Percentiles rank a stretch among this genome's conserved stretches.
phyloP scores from a whole-genome alignment of 805 yeast species.

The Wickerhamomyces ciferrii region DNA sequence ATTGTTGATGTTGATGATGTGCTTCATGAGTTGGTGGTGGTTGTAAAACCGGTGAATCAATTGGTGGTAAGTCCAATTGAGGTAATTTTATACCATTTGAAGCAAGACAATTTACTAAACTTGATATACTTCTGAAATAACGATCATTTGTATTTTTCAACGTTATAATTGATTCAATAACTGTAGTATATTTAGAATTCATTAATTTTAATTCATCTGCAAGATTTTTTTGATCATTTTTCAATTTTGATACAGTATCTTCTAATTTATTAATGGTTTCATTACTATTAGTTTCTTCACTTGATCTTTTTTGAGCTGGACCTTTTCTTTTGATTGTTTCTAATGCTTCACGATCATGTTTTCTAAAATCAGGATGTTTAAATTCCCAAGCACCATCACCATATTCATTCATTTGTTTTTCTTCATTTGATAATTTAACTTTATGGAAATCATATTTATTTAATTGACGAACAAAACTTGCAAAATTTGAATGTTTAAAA shows the following conservation, averaged over 20 bases:
- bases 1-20: constrained; percentile 7
- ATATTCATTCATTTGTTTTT: constrained; percentile 46
- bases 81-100: constrained; percentile 69
- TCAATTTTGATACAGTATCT: constrained; percentile 8
- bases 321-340: constrained; percentile 86
- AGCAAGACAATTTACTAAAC: constrained; percentile 42
- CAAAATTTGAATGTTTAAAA: constrained; percentile 92
- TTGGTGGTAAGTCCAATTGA: constrained; percentile 46
- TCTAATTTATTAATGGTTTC: constrained; percentile 15
- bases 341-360: constrained; percentile 69
- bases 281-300: constrained; percentile 18
- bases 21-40: constrained; percentile 3
- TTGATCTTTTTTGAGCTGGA: constrained; percentile 46
- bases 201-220: constrained; percentile 33
- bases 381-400: constrained; percentile 93
- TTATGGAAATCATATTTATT: constrained; percentile 98
- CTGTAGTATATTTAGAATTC: constrained; percentile 55
- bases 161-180: constrained; percentile 55
- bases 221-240: constrained; percentile 28
- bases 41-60: constrained; percentile 5
- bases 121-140: constrained; percentile 44
- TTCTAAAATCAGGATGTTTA: constrained; percentile 82
- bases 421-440: constrained; percentile 70
- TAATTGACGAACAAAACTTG: constrained; percentile 90
- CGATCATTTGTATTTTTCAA: constrained; percentile 55